These are phyloP conservation scores for Actinidia chinensis DNA, from an alignment of 179 eudicot genomes.

Conservation along the genomic window DNA sequence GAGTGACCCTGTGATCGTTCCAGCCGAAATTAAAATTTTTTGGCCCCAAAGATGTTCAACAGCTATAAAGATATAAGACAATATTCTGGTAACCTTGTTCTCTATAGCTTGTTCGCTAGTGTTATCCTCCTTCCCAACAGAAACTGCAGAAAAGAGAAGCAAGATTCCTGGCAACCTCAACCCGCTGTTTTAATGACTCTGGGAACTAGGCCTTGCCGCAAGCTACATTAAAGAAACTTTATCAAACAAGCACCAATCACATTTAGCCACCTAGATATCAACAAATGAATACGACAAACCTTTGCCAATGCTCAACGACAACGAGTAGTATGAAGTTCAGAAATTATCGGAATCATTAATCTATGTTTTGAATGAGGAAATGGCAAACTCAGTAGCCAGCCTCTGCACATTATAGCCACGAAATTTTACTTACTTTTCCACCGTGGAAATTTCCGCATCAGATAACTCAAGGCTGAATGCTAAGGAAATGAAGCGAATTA, in stretches of 20 bases:
- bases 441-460: too few species aligned
- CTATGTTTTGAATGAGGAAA: too few species aligned
- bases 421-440: too few species aligned
- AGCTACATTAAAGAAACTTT: conserved; percentile 46
- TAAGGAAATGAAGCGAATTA: too few species aligned
- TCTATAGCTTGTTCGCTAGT: conserved; percentile 59
- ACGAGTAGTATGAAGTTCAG: conserved; percentile 82
- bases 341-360: too few species aligned
- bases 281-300: conserved; percentile 43
- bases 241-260: conserved; percentile 13
- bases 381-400: too few species aligned
- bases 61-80: neutral
- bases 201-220: conserved; percentile 93
- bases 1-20: conserved; percentile 47
- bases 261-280: conserved; percentile 8
- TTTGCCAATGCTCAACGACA: conserved; percentile 77
- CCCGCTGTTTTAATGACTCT: conserved; percentile 78
- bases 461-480: too few species aligned
- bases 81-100: conserved; percentile 51
- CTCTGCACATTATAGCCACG: too few species aligned
- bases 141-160: conserved; percentile 47
- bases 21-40: neutral
- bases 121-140: conserved; percentile 59
- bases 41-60: neutral
- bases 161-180: conserved; percentile 86